phyloP scores from a whole-genome alignment of 768 basidiomycete genomes.

The Lactifluus subvellereus region DNA sequence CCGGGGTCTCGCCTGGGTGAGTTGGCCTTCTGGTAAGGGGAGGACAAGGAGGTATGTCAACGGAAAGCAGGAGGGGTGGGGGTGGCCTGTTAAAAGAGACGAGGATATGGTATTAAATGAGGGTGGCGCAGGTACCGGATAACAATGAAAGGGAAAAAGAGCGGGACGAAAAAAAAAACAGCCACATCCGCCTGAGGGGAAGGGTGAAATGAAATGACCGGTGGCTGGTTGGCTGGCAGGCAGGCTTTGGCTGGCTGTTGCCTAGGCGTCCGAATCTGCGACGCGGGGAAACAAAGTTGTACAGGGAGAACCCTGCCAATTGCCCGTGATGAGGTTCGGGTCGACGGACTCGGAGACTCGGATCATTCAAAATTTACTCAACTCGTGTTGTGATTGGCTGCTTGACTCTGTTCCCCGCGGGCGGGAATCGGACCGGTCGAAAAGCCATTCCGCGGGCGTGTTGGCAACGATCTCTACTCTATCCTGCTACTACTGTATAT shows the following conservation, averaged over 20 bases:
- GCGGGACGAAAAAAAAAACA: neutral
- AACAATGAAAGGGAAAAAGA: neutral
- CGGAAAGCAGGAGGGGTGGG: neutral
- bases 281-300: conserved; percentile 16
- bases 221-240: neutral
- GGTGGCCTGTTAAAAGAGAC: neutral
- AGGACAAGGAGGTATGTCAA: no score
- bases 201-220: neutral
- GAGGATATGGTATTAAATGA: neutral
- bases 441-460: conserved; percentile 4
- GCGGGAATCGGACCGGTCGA: neutral
- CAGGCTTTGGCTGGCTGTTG: conserved; percentile 1
- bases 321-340: no score
- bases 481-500: conserved; percentile 33
- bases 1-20: neutral
- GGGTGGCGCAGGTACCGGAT: conserved; percentile 3
- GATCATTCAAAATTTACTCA: neutral
- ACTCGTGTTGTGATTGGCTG: conserved; percentile 5
- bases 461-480: conserved; percentile 16
- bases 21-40: neutral
- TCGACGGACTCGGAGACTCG: no score
- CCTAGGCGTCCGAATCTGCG: conserved; percentile 7
- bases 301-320: neutral
- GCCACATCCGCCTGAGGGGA: neutral
- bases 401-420: neutral